Evolutionary conservation across 2,329 filamentous ascomycete species (phyloP), one percentile per base, ranked within the genome.

Genomic region (Tolypocladium ophioglossoides): DNA sequence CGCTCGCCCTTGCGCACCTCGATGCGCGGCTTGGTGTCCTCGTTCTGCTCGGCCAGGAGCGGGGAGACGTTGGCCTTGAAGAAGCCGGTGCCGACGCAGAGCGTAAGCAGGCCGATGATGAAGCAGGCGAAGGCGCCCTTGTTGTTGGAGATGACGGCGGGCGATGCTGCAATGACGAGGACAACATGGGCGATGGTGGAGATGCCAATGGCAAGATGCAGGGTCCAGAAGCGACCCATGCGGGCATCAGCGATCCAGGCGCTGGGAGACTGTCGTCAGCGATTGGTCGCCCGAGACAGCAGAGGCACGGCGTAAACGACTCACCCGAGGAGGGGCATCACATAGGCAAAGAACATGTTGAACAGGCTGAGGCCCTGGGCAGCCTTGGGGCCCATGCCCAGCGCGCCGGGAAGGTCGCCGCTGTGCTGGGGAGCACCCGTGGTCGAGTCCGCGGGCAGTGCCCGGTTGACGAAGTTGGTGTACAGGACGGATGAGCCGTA

Each of bases 21-120:
- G 53, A 88, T 76, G 51, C 75, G 77, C 58, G 83, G 78, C 56
- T 75, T 78, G 4, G 74, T 77, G 55, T 82, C 78, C 37, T 74
- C 75, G 66, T 85, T 85, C 68, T 89, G 85, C 63, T 89, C 86
- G 22, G 85, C 85, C 54, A 89, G 80, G 20, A 89, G 72, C 0
- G 85, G 84, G 0, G 84, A 83, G 46, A 91, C 86, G 64, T 91
- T 91, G 58, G 85, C 81, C 74, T 91, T 92, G 79, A 91, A 90
- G 63, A 88, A 86, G 57, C 87, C 87, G 1, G 86, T 89, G 46
- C 87, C 87, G 34, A 89, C 68, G 59, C 76, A 75, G 40, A 79
- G 73, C 27, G 65, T 64, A 37, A 78, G 63, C 35, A 78, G 71
- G n/a, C 85, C 86, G 64, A 90, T 80, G 63, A 90, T 78, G 62